Evolutionary conservation across 2,329 filamentous ascomycete genomes (phyloP).

Genomic region (Colletotrichum euphorbiae): DNA sequence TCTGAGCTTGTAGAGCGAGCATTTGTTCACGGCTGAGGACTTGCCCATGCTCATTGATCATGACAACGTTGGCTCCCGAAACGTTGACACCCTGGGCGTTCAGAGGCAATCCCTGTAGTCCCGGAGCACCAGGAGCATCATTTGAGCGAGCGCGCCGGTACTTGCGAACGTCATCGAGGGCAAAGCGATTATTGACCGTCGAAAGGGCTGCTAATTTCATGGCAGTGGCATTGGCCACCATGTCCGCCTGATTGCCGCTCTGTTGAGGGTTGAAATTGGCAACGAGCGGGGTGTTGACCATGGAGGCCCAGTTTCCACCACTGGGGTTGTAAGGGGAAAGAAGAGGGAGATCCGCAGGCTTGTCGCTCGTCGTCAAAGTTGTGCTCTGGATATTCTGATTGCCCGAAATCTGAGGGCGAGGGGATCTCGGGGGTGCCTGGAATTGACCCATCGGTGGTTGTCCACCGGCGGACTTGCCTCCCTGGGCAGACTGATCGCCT

Average conservation of each 20-base stretch:
- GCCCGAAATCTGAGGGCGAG: slow-evolving; percentile 75
- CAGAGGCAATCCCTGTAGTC: slow-evolving; percentile 21
- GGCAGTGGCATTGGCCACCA: slow-evolving; percentile 97
- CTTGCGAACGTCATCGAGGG: slow-evolving; percentile 95
- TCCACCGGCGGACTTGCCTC: slow-evolving; percentile 80
- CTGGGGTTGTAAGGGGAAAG: slow-evolving; percentile 85
- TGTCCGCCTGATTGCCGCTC: slow-evolving; percentile 82
- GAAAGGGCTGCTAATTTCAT: slow-evolving; percentile 98
- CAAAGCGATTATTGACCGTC: slow-evolving; percentile 98
- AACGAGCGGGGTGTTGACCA: slow-evolving; percentile 98
- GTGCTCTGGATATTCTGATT: slow-evolving; percentile 84
- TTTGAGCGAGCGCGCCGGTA: slow-evolving; percentile 92
- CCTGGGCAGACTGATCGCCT: slow-evolving; percentile 60
- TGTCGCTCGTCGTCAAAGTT: slow-evolving; percentile 80
- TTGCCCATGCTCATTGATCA: slow-evolving; percentile 95
- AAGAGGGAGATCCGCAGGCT: slow-evolving; percentile 78
- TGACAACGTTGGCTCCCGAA: slow-evolving; percentile 82
- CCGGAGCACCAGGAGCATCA: slow-evolving; percentile 72
- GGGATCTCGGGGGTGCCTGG: slow-evolving; percentile 85
- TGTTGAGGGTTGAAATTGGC: slow-evolving; percentile 77
- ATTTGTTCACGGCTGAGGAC: slow-evolving; percentile 88
- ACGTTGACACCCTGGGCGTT: slow-evolving; percentile 68
- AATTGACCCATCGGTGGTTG: slow-evolving; percentile 95
- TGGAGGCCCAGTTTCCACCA: slow-evolving; percentile 96
- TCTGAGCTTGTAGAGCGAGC: slow-evolving; percentile 79